Base-by-base conservation (phyloP, 192 early-diverging fungal genomes). In the Coemansia sp. region DNA sequence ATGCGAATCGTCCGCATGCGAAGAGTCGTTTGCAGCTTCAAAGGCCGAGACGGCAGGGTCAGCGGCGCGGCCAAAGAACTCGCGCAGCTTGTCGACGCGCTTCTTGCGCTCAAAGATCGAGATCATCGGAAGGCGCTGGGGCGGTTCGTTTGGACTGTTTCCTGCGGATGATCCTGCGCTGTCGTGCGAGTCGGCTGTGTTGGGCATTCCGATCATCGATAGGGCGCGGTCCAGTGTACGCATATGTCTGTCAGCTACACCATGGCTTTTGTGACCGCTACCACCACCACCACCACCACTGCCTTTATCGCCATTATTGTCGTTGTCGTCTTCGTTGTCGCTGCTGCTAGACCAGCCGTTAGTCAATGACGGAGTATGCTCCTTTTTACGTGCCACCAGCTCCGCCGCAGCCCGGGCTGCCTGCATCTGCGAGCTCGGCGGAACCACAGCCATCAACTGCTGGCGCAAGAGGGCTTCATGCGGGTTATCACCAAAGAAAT, bases 401-500 rank as follows among this genome's bases (percentile, higher is more conserved):
- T 81, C 79, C 2, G 71, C 79, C 0, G 79, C 79, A 3, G 79
- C 79, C 0, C 74, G 59, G 0, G 73, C 73, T 1, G 79, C 79
- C 17, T 61, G 36, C 52, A 40, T 25, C 5, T 81, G 79, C 38
- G 79, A 76, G 67, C 79, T 81, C 3, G 79, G 79, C 42, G 79
- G 79, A 1, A 81, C 79, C 13, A 81, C 70, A 4, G 79, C 74
- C 67, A 81, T 73, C 36, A 73, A 64, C 69, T 84, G 89, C 73
- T 74, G 71, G 34, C 77, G 70, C 68, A 90, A 61, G 33, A 83
- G 75, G 32, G 87, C 85, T 36, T 75, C 75, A 14, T 85, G 72
- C 20, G 85, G 87, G 23, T 86, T 74, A 50, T 84, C 74, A 32
- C 89, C 89, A 81, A 90, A 90, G 75, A 90, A 90, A 52, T 85